Evolutionary conservation across 2,329 filamentous ascomycete genomes (phyloP).

Genomic region (Fusarium camptoceras): DNA sequence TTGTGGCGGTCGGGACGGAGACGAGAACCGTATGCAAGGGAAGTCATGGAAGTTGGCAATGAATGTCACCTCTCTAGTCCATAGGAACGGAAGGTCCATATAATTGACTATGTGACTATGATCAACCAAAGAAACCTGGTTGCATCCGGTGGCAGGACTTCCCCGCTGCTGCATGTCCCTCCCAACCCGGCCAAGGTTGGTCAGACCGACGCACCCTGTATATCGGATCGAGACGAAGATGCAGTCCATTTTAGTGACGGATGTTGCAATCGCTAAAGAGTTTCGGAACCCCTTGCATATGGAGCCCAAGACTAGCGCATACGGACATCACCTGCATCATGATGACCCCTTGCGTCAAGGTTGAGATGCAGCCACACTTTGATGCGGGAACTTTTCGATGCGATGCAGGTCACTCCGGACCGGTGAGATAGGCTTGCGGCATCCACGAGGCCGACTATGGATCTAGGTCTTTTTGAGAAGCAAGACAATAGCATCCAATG

Average conservation of each 20-base stretch:
- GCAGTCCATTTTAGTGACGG: background rate
- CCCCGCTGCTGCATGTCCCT: constrained; percentile 20
- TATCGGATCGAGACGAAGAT: constrained; percentile 5
- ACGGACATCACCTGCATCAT: constrained; percentile 10
- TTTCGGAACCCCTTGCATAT: constrained; percentile 38
- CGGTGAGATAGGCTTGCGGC: constrained; percentile 30
- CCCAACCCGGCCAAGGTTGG: constrained; percentile 25
- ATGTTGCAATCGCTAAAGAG: constrained; percentile 21
- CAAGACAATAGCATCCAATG: constrained; percentile 9
- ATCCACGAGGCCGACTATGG: constrained; percentile 1
- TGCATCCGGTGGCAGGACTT: constrained; percentile 3
- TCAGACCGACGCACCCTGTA: constrained; percentile 1
- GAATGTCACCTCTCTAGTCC: background rate
- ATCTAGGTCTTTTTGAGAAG: constrained; percentile 3
- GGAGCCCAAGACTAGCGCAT: constrained; percentile 3
- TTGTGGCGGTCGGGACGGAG: constrained; percentile 10
- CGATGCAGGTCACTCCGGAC: constrained; percentile 23
- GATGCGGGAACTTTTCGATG: constrained; percentile 22
- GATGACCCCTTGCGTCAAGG: constrained; percentile 29
- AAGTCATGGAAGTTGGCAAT: background rate
- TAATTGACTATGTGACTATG: background rate
- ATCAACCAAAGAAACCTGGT: constrained; percentile 12
- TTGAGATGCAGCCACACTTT: constrained; percentile 30
- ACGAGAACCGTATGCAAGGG: constrained; percentile 34
- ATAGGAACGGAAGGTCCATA: background rate